These are phyloP conservation scores for Apiotrichum mycotoxinovorans DNA, from an alignment of 1,284 basidiomycete genomes.

Conservation along the genomic window DNA sequence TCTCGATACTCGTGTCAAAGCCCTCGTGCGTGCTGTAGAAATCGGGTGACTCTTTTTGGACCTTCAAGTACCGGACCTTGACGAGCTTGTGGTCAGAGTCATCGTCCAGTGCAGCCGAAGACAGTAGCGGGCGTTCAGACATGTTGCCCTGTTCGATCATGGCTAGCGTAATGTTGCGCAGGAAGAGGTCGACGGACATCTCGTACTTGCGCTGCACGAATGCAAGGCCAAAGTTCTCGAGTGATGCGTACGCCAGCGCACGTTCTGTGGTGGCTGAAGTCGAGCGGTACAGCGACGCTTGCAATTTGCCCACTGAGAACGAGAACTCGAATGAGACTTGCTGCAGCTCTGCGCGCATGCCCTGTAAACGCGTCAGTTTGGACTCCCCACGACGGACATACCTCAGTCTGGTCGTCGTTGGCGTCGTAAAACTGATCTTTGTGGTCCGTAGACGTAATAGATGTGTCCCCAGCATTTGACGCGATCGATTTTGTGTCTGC, in stretches of 20 bases:
- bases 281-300: slow-evolving; percentile 72
- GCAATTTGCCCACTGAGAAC: slow-evolving; percentile 84
- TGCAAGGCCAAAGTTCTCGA: slow-evolving; percentile 74
- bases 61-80: slow-evolving; percentile 75
- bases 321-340: slow-evolving; percentile 86
- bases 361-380: neutral
- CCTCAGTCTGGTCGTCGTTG: slow-evolving; percentile 62
- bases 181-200: slow-evolving; percentile 80
- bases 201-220: slow-evolving; percentile 77
- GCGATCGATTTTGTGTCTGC: slow-evolving; percentile 25
- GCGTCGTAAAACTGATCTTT: slow-evolving; percentile 71
- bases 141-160: slow-evolving; percentile 59
- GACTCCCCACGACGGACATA: slow-evolving; percentile 41
- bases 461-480: slow-evolving; percentile 4
- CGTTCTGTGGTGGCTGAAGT: slow-evolving; percentile 38
- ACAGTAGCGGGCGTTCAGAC: slow-evolving; percentile 67
- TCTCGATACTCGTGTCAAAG: slow-evolving; percentile 82
- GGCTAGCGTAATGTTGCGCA: slow-evolving; percentile 62
- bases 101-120: slow-evolving; percentile 60
- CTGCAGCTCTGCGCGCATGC: slow-evolving; percentile 56
- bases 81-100: slow-evolving; percentile 64
- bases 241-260: slow-evolving; percentile 69
- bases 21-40: slow-evolving; percentile 78
- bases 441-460: neutral
- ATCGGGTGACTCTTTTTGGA: slow-evolving; percentile 81